Evolutionary conservation across 2,329 filamentous ascomycete genomes (phyloP), one percentile per base, ranked within the genome.

Genomic region (Raffaelea deltoideospora): DNA sequence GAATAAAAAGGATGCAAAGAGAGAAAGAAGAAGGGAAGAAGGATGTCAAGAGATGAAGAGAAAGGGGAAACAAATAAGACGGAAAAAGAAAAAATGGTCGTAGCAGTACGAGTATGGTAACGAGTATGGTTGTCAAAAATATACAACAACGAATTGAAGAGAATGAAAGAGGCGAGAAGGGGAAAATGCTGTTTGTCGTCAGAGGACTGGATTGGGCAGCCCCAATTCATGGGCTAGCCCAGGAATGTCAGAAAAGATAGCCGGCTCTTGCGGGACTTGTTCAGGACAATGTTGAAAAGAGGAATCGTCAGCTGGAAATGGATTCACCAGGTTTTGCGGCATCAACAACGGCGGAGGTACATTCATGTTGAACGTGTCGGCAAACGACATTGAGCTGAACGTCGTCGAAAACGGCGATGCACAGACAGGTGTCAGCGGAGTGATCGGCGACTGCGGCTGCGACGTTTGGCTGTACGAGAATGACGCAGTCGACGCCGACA

Each of bases 371-470:
- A 14, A n/a, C 7, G 15, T 3, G 7, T 13, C 14, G 10, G 20
- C 20, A 5, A 24, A 24, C 15, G 14, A 6, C 3, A 11, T 17
- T 14, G 31, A n/a, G n/a, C 5, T 7, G 23, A 37, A 19, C 14
- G 13, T 11, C 13, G 13, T 9, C 14, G 31, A 18, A 23, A 31
- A 24, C 5, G 30, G 24, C 9, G 38, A 33, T 6, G 28, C 14
- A 17, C 26, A 21, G 11, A 26, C 23, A 11, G 37, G 29, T 5
- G 33, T 24, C 8, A 18, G 5, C 7, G 30, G 26, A 4, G 39
- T 40, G 3, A 15, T 24, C 2, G 43, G 36, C 17, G 43, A 42
- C 3, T 22, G 22, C 8, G 34, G 38, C 10, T 36, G 33, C n/a
- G 42, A 37, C 3, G 29, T 31, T 14, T 21, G 30, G 10, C 21